phyloP scores from a whole-genome alignment of 1,284 basidiomycete species.

The Peniophora sp. region DNA sequence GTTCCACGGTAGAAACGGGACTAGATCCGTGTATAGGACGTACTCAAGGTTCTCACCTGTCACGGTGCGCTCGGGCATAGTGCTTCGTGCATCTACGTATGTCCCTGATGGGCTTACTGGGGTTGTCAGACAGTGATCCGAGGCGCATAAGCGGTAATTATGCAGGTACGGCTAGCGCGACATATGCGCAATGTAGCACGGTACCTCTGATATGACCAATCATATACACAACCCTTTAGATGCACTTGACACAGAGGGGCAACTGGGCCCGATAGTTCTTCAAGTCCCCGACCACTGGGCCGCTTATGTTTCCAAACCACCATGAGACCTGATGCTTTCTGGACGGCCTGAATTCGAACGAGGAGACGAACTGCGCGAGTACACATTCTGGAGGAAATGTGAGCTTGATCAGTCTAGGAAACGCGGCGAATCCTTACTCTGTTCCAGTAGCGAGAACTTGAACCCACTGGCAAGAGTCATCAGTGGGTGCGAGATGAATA shows the following conservation, averaged over 20 bases:
- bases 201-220: too few species aligned
- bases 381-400: conserved; percentile 2
- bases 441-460: background rate
- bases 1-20: too few species aligned
- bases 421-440: background rate
- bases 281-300: background rate
- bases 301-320: background rate
- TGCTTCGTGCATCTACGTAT: too few species aligned
- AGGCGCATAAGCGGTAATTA: too few species aligned
- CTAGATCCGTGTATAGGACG: too few species aligned
- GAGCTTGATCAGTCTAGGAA: background rate
- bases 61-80: too few species aligned
- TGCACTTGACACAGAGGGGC: background rate
- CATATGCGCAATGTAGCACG: too few species aligned
- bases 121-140: too few species aligned
- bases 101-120: too few species aligned
- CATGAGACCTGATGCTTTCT: conserved; percentile 6
- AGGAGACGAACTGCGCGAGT: conserved; percentile 6
- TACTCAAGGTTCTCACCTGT: too few species aligned
- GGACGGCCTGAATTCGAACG: conserved; percentile 7
- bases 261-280: background rate
- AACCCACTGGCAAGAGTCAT: background rate
- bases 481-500: background rate
- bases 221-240: background rate
- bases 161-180: too few species aligned